These are phyloP conservation scores for Neurospora sp. DNA, from an alignment of 495 filamentous ascomycete genomes.

Conservation along the genomic window DNA sequence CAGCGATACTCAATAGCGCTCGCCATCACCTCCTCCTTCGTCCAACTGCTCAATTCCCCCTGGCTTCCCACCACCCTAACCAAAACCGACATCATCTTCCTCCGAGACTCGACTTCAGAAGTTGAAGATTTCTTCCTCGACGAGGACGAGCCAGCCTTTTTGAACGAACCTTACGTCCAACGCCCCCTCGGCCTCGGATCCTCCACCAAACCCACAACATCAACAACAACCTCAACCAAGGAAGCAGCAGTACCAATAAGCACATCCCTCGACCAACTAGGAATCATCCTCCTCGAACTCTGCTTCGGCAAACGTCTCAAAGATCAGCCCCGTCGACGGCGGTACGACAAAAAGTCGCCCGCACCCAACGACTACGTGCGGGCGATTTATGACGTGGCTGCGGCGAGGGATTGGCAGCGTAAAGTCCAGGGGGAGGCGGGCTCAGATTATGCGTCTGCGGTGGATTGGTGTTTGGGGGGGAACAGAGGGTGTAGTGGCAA, in stretches of 20 bases:
- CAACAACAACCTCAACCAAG: too few relatives aligned
- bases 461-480: slow-evolving; percentile 26
- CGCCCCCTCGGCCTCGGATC: too few relatives aligned
- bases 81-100: background rate
- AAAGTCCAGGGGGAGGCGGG: slow-evolving; percentile 26
- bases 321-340: slow-evolving; percentile 5
- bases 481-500: too few relatives aligned
- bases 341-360: background rate
- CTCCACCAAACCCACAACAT: too few relatives aligned
- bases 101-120: too few relatives aligned
- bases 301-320: slow-evolving; percentile 25
- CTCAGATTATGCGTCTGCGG: slow-evolving; percentile 21
- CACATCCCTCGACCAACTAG: background rate
- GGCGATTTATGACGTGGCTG: background rate
- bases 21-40: slow-evolving; percentile 11
- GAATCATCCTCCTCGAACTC: slow-evolving; percentile 29
- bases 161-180: background rate
- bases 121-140: background rate
- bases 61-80: slow-evolving; percentile 3
- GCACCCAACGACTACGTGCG: background rate
- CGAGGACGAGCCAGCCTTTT: background rate
- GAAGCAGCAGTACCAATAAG: background rate
- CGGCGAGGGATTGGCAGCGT: background rate
- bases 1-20: slow-evolving; percentile 8
- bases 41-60: slow-evolving; percentile 11